Base-by-base conservation (phyloP, 2,329 filamentous ascomycete species). In the Penicillium sp. region DNA sequence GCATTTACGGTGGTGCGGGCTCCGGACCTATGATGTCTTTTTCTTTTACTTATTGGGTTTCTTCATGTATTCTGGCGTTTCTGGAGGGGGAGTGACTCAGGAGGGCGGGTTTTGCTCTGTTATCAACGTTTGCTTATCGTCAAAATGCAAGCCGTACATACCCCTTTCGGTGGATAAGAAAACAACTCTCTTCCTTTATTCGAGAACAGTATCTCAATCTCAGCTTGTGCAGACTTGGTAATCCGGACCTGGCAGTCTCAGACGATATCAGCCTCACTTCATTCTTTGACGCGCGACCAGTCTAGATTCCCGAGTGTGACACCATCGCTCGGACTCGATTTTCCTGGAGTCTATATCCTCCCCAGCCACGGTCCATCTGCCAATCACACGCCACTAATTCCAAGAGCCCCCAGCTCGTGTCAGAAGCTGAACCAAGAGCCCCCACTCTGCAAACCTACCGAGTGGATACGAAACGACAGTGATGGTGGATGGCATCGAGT, bases 11-110 rank as follows among this genome's bases (percentile, higher is more conserved):
- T 59, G 52, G 38, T 51, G 42, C 49, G 11, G 33, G 4, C 58
- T 53, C 45, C 51, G 58, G 55, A 59, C 56, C 37, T 62, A 57
- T 62, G 55, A 25, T 61, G 55, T 63, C 52, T 55, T 67, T 64
- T 66, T 33, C 58, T 65, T 64, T 51, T 65, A 64, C 64, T 55
- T 69, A 64, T 35, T 67, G 61, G 14, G 25, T 48, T n/a, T 16
- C 19, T n/a, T 30, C 30, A 67, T 73, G 62, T 70, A 68, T 67
- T 67, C 63, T 65, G 73, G 74, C 71, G 73, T 75, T 75, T 62
- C 64, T 62, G 61, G 64, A 60, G 62, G 63, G 66, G 68, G 69
- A 38, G 66, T 68, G 68, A 70, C 66, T 61, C 64, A 65, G 73
- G 69, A 61, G 65, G 67, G 67, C 61, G 67, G 69, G 69, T 68